Evolutionary conservation across 805 yeast species (phyloP), one percentile per base, ranked within the genome.

Genomic region (Yarrowia sp.): DNA sequence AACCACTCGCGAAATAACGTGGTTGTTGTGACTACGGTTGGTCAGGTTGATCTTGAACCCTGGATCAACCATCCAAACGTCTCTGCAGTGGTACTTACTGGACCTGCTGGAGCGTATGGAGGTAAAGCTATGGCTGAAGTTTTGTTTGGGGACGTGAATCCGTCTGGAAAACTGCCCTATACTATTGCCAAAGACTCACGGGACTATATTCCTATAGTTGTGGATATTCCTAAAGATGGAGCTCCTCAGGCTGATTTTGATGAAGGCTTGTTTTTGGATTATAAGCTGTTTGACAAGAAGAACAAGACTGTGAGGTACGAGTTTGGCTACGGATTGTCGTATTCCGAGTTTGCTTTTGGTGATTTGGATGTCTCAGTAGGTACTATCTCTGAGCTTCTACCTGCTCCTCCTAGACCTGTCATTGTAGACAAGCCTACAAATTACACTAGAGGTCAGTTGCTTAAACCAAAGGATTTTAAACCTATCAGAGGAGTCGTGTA

Each of bases 161-260:
- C 89, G 5, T 83, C 86, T 36, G 90, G 89, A 4, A 79, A 81
- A 66, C 76, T 86, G 39, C 88, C 90, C 1, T 85, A 85, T 70
- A 84, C 89, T 4, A 79, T 86, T 67, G 87, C 89, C n/a, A 81
- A 80, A 70, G 80, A 82, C 66, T 74, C 74, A 50, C 71, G 69
- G 61, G 86, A 73, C 68, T 80, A 85, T 68, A 83, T 81, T 28
- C 81, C 82, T n/a, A 74, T 83, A 9, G 69, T 83, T 64, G 80
- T 77, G 53, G 77, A 74, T 35, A 72, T 76, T 4, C 74, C 75
- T 4, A 67, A 71, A 22, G 70, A 76, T 55, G 80, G 80, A 1
- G 67, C 67, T 36, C 80, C 81, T 8, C 75, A 73, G 51, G 77
- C 74, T 66, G 66, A 67, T 32, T 65, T 70, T 61, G 72, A 71